Percentiles rank a stretch among this genome's conserved stretches.
Evolutionary conservation across 441 rosid genomes (phyloP).

Genomic region (Daphne laureola): DNA sequence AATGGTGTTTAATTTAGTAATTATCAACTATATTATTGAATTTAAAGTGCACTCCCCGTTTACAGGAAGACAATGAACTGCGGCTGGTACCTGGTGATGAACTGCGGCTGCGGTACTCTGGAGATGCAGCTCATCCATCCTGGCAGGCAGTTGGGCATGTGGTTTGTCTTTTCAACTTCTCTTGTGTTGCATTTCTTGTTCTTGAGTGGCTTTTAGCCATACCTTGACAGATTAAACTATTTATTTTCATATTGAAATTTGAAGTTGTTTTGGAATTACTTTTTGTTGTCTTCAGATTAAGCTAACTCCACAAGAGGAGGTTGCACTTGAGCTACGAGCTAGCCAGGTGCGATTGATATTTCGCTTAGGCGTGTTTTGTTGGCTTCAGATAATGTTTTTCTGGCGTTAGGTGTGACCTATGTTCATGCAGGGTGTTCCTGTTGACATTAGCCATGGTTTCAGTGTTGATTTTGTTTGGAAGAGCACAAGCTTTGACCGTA

Average conservation of each 20-base stretch:
- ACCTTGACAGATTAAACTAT: not conserved
- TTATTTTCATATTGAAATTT: not conserved
- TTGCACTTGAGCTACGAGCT: conserved; percentile 96
- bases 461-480: conserved; percentile 99
- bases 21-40: not conserved
- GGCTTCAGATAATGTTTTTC: not conserved
- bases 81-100: conserved; percentile 98
- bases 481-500: conserved; percentile 97
- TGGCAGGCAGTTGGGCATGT: conserved; percentile 99
- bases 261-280: not conserved
- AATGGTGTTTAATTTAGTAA: conserved; percentile 1
- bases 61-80: conserved; percentile 93
- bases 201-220: not conserved
- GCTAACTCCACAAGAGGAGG: conserved; percentile 97
- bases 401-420: conserved; percentile 10
- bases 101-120: conserved; percentile 86
- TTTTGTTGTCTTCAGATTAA: conserved; percentile 51
- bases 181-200: conserved; percentile 1
- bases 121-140: conserved; percentile 94
- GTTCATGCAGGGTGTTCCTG: conserved; percentile 77
- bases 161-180: conserved; percentile 41
- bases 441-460: conserved; percentile 85
- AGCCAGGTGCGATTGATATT: conserved; percentile 63
- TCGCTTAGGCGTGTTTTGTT: conserved; percentile 3
- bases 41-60: conserved; percentile 20